These are phyloP conservation scores for Arabis hirsuta DNA, from an alignment of 345 rosid species.

Conservation along the genomic window DNA sequence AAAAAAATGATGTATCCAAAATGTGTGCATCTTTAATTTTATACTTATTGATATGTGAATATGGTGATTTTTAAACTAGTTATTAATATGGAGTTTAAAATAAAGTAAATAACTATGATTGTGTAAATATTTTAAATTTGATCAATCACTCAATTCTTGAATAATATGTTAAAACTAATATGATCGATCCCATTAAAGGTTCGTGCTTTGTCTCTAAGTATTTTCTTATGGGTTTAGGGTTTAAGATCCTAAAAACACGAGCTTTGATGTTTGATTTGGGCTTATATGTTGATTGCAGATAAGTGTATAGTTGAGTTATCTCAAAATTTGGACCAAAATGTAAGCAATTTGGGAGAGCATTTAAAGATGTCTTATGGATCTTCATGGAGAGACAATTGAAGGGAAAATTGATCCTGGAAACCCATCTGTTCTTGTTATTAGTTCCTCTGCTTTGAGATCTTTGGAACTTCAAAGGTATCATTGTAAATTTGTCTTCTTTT, in stretches of 20 bases:
- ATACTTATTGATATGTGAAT: no score
- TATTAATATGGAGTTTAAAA: no score
- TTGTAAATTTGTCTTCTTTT: neutral
- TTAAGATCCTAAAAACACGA: neutral
- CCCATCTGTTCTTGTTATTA: slow-evolving; percentile 70
- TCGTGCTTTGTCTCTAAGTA: neutral
- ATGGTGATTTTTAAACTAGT: no score
- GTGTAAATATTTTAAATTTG: no score
- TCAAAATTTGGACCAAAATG: slow-evolving; percentile 52
- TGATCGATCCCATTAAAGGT: slow-evolving; percentile 69
- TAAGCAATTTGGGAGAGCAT: slow-evolving; percentile 50
- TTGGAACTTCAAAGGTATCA: slow-evolving; percentile 68
- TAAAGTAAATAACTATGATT: no score
- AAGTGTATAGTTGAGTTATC: slow-evolving; percentile 61
- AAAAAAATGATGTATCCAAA: neutral
- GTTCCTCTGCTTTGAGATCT: slow-evolving; percentile 76
- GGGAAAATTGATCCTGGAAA: slow-evolving; percentile 66
- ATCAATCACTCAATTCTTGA: no score
- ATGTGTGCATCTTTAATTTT: neutral
- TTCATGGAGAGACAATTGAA: slow-evolving; percentile 60
- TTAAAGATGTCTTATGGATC: slow-evolving; percentile 63
- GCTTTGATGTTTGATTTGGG: neutral
- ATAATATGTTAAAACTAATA: no score
- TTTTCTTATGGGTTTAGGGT: neutral
- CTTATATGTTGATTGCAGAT: slow-evolving; percentile 49